Conservation (phyloP, 768 basidiomycete species). For the Sporobolomyces phaffii region DNA sequence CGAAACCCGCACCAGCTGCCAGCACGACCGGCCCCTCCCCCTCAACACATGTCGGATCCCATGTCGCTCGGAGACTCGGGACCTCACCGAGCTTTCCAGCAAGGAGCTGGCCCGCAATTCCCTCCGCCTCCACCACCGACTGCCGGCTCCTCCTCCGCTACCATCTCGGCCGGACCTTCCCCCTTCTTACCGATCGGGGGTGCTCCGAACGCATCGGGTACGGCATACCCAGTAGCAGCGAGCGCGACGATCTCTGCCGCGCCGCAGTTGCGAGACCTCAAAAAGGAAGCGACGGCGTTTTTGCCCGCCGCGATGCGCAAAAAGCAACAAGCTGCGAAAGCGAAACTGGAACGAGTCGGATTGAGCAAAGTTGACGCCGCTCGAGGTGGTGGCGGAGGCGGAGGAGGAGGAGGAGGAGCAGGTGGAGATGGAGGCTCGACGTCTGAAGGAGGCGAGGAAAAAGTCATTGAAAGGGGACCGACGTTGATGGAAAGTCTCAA, state of each 20-base stretch:
- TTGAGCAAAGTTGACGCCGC: conserved; percentile 15
- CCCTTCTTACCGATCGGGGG: conserved; percentile 7
- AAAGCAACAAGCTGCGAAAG: conserved; percentile 45
- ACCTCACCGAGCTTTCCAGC: conserved; percentile 30
- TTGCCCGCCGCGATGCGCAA: conserved; percentile 70
- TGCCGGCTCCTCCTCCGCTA: background rate
- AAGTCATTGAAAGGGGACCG: conserved; percentile 9
- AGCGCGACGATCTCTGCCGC: conserved; percentile 70
- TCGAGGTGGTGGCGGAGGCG: background rate
- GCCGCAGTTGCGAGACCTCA: conserved; percentile 82
- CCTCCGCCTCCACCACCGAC: background rate
- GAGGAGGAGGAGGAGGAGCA: background rate
- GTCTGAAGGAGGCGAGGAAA: no score
- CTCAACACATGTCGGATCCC: conserved; percentile 23
- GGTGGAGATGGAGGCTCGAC: background rate
- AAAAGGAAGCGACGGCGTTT: conserved; percentile 90
- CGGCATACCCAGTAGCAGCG: background rate
- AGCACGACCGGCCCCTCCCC: conserved; percentile 10
- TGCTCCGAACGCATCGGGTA: background rate
- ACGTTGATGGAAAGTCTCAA: conserved; percentile 10
- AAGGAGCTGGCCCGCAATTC: conserved; percentile 3
- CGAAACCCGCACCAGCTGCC: conserved; percentile 15
- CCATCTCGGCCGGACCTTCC: background rate
- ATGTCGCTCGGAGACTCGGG: conserved; percentile 8
- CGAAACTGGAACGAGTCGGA: conserved; percentile 12